Evolutionary conservation across 805 yeast genomes (phyloP), one percentile per base, ranked within the genome.

Genomic region (Ascoidea tarda): DNA sequence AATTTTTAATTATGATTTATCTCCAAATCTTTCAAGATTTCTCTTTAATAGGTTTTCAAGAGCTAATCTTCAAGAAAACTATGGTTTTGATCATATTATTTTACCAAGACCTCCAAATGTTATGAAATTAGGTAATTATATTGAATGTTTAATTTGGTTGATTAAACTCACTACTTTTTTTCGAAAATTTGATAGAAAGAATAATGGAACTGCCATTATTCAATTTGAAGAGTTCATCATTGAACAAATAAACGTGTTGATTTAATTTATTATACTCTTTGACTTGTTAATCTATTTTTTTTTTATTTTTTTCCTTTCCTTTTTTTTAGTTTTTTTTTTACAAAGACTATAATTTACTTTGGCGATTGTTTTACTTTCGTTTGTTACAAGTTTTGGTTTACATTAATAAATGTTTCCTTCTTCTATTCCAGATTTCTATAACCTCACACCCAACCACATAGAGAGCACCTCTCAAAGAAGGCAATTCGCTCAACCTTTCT

Each of bases 101-200:
- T 70, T 3, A 68, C 52, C 44, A 38, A 38, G 4, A 10, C 2
- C 44, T 10, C 14, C 8, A 38, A 8, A 10, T 38, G 14, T 2
- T 38, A 62, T 87, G 66, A 80, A 84, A 55, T 87, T 87, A 63
- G 96, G 87, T 63, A 74, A 79, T 63, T 87, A 87, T 66, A 87
- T 87, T 44, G 95, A 87, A 63, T 74, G 85, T 51, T 73, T 87
- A 57, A 83, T 86, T n/a, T 83, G 85, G 73, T 71, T 87, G 58
- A 74, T 86, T 61, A 77, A 86, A 55, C 74, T 85, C 57, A 86
- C 95, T 1, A 87, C 83, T 61, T 72, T 82, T n/a, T 87, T 87
- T 70, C 82, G 84, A 59, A 80, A 80, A 61, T 85, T 77, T 63
- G 95, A 87, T 63, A 69, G 73, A 14, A 87, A 84, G 56, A 75